These are phyloP conservation scores for Gossypium davidsonii DNA, from an alignment of 441 rosid species.

Conservation along the genomic window DNA sequence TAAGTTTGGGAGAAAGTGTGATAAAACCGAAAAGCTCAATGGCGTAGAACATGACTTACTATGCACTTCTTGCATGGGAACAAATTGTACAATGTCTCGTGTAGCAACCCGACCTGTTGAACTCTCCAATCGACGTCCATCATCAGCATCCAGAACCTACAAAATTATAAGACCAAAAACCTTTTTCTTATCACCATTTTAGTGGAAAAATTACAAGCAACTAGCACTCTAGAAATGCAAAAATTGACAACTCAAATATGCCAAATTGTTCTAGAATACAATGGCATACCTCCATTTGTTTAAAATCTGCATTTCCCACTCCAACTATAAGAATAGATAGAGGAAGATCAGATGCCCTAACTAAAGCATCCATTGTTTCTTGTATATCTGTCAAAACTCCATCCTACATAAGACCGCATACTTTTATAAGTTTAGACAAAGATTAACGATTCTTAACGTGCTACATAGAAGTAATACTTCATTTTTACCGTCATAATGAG, in stretches of 20 bases:
- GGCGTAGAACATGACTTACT: conserved; percentile 31
- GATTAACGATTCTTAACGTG: neutral
- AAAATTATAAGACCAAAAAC: neutral
- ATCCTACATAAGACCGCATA: conserved; percentile 37
- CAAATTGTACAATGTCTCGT: conserved; percentile 77
- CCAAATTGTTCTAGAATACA: conserved; percentile 24
- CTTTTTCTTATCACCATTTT: neutral
- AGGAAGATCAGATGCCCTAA: conserved; percentile 73
- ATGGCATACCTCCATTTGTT: conserved; percentile 64
- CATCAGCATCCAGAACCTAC: conserved; percentile 78
- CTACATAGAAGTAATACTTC: neutral
- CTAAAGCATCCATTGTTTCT: conserved; percentile 59
- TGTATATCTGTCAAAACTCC: conserved; percentile 65
- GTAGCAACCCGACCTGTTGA: conserved; percentile 66
- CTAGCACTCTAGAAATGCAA: neutral
- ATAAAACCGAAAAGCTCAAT: neutral
- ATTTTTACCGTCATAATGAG: conserved; percentile 67
- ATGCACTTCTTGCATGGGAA: conserved; percentile 63
- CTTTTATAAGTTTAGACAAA: neutral
- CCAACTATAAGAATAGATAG: conserved; percentile 64
- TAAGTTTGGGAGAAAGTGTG: neutral
- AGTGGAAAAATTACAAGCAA: neutral
- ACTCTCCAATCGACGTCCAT: conserved; percentile 61
- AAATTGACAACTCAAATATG: neutral
- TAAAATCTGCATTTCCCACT: conserved; percentile 60